Percentiles rank a stretch among this genome's conserved stretches.
phyloP scores from a whole-genome alignment of 371 early-diverging fungal genomes.

The Saksenaea oblongispora region DNA sequence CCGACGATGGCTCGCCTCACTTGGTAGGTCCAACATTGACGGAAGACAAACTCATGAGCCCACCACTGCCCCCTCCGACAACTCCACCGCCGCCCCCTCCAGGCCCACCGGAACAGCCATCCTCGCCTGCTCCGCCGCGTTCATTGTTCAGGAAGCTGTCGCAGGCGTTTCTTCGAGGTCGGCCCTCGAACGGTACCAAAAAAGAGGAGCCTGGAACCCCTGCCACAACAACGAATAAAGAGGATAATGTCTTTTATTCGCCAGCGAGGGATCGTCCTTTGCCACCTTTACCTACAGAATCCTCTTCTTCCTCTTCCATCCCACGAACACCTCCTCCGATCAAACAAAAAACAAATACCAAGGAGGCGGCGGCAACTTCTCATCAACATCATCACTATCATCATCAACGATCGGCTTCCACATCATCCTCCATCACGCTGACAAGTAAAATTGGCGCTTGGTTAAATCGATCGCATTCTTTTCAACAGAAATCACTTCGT shows the following conservation, averaged over 20 bases:
- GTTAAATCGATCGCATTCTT: constrained; percentile 22
- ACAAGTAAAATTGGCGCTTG: constrained; percentile 14
- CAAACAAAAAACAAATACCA: neutral
- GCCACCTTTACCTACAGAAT: constrained; percentile 6
- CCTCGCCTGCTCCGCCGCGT: neutral
- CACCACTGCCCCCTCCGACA: constrained; percentile 4
- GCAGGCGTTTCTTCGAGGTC: constrained; percentile 16
- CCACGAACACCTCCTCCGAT: neutral
- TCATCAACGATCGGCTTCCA: constrained; percentile 11
- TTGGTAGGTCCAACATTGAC: neutral
- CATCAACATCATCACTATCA: neutral
- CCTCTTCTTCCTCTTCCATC: neutral
- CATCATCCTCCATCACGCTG: constrained; percentile 4
- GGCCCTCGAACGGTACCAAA: neutral
- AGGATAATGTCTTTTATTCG: neutral
- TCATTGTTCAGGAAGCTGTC: constrained; percentile 23
- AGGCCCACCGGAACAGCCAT: neutral
- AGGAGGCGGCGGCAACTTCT: neutral
- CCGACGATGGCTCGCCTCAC: neutral
- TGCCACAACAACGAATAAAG: neutral
- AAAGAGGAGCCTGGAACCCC: constrained; percentile 1
- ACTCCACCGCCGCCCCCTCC: constrained; percentile 1
- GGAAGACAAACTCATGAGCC: neutral
- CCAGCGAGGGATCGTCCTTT: constrained; percentile 4
- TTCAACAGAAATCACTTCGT: constrained; percentile 4